Evolutionary conservation across 352 stramenopile genomes (phyloP).

Genomic region (Saprolegnia diclina): DNA sequence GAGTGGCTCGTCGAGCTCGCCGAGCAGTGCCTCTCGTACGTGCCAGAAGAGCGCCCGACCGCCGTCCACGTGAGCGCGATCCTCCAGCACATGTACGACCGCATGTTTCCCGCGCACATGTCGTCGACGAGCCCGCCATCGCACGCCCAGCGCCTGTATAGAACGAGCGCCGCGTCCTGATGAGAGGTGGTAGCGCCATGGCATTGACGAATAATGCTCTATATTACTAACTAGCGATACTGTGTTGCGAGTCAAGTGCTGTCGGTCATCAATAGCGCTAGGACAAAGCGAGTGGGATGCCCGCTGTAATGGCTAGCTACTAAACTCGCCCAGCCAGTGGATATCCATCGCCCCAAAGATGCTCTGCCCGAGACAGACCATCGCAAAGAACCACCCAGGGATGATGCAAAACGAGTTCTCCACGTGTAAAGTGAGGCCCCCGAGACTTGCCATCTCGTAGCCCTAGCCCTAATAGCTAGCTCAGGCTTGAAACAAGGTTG

Average conservation of each 20-base stretch:
- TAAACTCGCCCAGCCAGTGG: no score
- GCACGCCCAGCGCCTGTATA: constrained; percentile 7
- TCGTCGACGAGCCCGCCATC: neutral
- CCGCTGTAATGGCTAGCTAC: no score
- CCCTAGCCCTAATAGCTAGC: neutral
- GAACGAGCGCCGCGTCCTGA: neutral
- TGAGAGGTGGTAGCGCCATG: neutral
- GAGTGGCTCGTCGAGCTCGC: constrained; percentile 11
- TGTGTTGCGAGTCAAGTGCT: no score
- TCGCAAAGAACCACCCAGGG: no score
- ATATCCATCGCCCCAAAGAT: no score
- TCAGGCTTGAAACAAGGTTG: no score
- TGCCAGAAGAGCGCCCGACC: constrained; percentile 7
- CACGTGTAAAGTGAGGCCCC: neutral
- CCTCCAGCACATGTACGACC: constrained; percentile 8
- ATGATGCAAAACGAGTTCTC: no score
- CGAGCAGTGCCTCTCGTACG: constrained; percentile 8
- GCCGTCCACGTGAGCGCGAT: constrained; percentile 10
- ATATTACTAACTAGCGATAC: neutral
- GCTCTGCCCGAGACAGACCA: no score
- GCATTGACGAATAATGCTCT: neutral
- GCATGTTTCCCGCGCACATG: constrained; percentile 9
- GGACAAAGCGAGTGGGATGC: no score
- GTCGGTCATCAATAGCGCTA: no score
- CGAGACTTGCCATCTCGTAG: neutral